Percentiles rank a stretch among this genome's conserved stretches.
Evolutionary conservation across 768 basidiomycete species (phyloP).

Genomic region (Lentinus brumalis): DNA sequence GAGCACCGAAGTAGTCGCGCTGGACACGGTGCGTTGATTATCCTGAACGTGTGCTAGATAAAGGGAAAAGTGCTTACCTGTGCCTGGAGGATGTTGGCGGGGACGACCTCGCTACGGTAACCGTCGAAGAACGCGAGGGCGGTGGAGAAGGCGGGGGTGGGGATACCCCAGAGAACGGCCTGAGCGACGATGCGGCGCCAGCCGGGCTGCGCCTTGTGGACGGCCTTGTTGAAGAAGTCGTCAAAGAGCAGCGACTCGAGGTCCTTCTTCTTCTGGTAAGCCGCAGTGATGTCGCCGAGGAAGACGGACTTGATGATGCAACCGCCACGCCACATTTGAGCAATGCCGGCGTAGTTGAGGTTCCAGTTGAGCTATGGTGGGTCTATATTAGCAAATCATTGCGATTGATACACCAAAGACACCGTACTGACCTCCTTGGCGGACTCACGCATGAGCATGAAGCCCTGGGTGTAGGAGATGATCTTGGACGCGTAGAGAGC

Average conservation of each 20-base stretch:
- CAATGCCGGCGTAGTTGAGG: constrained; percentile 97
- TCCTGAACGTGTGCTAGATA: not conserved
- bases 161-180: constrained; percentile 96
- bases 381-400: not conserved
- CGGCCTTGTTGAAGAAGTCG: constrained; percentile 96
- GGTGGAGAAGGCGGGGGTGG: constrained; percentile 96
- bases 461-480: constrained; percentile 99
- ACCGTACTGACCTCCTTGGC: constrained; percentile 74
- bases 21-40: constrained; percentile 29
- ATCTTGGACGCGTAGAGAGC: constrained; percentile 99
- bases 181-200: constrained; percentile 98
- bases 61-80: constrained; percentile 54
- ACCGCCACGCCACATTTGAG: constrained; percentile 99
- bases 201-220: constrained; percentile 93
- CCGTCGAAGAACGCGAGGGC: constrained; percentile 99
- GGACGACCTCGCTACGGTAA: constrained; percentile 92
- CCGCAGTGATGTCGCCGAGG: constrained; percentile 88
- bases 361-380: constrained; percentile 70
- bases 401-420: not conserved
- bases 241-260: constrained; percentile 94
- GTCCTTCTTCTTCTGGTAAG: constrained; percentile 81
- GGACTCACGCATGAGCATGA: constrained; percentile 99
- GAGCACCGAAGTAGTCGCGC: constrained; percentile 99
- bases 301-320: constrained; percentile 98
- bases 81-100: constrained; percentile 93